Evolutionary conservation across 495 filamentous ascomycete species (phyloP).

Genomic region (Hypomontagnella monticulosa): DNA sequence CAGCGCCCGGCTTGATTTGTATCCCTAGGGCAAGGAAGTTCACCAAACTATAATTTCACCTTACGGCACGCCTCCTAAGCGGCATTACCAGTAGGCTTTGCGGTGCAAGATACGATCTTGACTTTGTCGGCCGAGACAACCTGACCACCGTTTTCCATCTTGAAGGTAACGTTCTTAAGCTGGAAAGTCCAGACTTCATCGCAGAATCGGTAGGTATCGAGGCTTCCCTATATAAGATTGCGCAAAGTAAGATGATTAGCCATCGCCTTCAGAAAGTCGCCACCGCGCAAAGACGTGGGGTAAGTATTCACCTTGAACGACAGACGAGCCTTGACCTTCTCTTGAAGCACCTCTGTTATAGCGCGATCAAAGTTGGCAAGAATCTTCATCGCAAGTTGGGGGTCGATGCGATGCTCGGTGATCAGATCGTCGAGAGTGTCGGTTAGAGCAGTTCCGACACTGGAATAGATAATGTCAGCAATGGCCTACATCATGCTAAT

Average conservation of each 20-base stretch:
- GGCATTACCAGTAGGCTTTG: constrained; percentile 73
- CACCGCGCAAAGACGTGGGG: not conserved
- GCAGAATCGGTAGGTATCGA: constrained; percentile 99
- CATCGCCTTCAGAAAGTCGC: not conserved
- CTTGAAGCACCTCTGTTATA: constrained; percentile 86
- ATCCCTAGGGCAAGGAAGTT: no score
- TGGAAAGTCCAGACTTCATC: constrained; percentile 99
- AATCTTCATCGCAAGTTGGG: constrained; percentile 98
- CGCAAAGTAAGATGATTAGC: constrained; percentile 11
- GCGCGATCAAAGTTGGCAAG: constrained; percentile 90
- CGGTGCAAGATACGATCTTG: constrained; percentile 97
- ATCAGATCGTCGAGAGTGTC: constrained; percentile 98
- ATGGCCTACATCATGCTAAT: constrained; percentile 24
- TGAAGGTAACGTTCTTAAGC: constrained; percentile 97
- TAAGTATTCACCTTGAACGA: constrained; percentile 85
- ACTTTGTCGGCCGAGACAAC: constrained; percentile 74
- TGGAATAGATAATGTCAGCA: constrained; percentile 52
- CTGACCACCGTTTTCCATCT: constrained; percentile 81
- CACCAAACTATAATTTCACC: no score
- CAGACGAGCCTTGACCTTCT: constrained; percentile 89
- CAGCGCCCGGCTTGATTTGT: no score
- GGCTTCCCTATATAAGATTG: constrained; percentile 76
- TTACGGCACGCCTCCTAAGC: constrained; percentile 14
- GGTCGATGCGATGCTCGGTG: constrained; percentile 90
- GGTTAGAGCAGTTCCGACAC: constrained; percentile 88